Conservation (phyloP, 2,329 filamentous ascomycete genomes). For the Alternaria arbusti region DNA sequence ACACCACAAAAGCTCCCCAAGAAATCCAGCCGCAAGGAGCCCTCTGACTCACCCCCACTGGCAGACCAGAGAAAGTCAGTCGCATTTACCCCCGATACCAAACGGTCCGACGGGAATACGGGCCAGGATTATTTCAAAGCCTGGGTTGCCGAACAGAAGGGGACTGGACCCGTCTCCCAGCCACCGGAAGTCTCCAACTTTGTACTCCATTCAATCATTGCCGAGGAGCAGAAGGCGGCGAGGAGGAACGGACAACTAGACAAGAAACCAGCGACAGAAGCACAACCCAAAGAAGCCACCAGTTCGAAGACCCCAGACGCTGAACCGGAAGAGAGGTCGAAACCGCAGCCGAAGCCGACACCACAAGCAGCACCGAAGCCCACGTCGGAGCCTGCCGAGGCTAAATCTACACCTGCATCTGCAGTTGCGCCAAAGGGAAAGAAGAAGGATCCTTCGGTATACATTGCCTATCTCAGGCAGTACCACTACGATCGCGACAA, state of each 20-base stretch:
- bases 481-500: constrained; percentile 72
- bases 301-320: neutral
- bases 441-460: constrained; percentile 63
- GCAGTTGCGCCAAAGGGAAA: constrained; percentile 25
- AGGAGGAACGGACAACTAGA: constrained; percentile 21
- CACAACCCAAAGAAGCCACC: constrained; percentile 6
- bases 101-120: constrained; percentile 63
- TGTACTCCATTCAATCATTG: constrained; percentile 25
- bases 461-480: constrained; percentile 76
- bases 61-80: constrained; percentile 62
- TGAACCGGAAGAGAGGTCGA: neutral
- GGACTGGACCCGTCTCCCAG: constrained; percentile 27
- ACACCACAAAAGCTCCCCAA: constrained; percentile 27
- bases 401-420: neutral
- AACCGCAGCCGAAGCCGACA: constrained; percentile 1
- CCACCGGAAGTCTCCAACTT: constrained; percentile 35
- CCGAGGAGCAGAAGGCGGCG: constrained; percentile 21
- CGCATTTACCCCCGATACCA: constrained; percentile 69
- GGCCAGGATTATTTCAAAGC: constrained; percentile 59
- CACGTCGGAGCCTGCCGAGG: neutral
- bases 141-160: constrained; percentile 52
- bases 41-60: constrained; percentile 32
- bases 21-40: constrained; percentile 21
- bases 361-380: neutral
- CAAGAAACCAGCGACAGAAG: constrained; percentile 18